A percentile compares a stretch with the other conserved stretches of the same genome.
phyloP scores from a whole-genome alignment of 768 basidiomycete genomes.

The Cystobasidiopsis lactophilus region DNA sequence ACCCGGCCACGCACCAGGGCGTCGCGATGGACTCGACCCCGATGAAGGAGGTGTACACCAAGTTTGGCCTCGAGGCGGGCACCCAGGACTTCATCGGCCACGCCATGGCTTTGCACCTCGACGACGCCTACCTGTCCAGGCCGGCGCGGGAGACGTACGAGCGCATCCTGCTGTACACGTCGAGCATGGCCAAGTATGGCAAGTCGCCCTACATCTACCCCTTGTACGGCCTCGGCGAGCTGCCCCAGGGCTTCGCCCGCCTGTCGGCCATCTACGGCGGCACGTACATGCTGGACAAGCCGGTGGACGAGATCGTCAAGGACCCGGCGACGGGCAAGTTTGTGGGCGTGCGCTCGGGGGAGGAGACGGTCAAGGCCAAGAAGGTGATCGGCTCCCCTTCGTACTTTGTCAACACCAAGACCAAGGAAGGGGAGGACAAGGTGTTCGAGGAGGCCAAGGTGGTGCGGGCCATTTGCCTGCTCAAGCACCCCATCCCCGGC shows the following conservation, averaged over 20 bases:
- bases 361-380: conserved; percentile 87
- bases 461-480: conserved; percentile 84
- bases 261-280: conserved; percentile 96
- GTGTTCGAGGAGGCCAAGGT: conserved; percentile 87
- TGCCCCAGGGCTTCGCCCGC: conserved; percentile 95
- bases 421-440: conserved; percentile 44
- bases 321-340: conserved; percentile 71
- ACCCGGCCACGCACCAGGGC: conserved; percentile 95
- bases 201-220: conserved; percentile 99
- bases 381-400: conserved; percentile 94
- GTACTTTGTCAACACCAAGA: conserved; percentile 53
- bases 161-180: conserved; percentile 89
- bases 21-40: conserved; percentile 67
- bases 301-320: conserved; percentile 70
- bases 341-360: conserved; percentile 66
- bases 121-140: conserved; percentile 93
- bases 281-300: conserved; percentile 98
- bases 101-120: conserved; percentile 93
- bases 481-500: conserved; percentile 94
- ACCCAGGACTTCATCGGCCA: conserved; percentile 99
- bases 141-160: conserved; percentile 75
- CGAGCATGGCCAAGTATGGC: conserved; percentile 96
- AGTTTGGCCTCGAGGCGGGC: conserved; percentile 87
- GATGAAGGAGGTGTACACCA: conserved; percentile 88
- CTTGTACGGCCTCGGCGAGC: conserved; percentile 91